Base-by-base conservation (phyloP, 2,329 filamentous ascomycete species). In the Aspergillus terreus region DNA sequence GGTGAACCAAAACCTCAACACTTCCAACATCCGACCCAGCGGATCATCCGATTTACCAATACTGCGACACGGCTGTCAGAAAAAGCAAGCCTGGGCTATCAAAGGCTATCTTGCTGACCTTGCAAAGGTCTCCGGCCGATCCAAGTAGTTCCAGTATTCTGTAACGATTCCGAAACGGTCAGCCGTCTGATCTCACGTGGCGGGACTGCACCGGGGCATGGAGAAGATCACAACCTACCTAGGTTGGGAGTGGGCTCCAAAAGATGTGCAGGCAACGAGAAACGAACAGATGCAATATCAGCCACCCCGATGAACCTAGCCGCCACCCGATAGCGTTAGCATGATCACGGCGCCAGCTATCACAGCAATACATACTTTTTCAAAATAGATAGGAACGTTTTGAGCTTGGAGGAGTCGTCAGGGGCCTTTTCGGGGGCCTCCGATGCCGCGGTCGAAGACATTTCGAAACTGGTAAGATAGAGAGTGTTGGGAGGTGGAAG, bases 131-230 rank as follows among this genome's bases (percentile, higher is more conserved):
- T 95, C 95, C 19, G 92, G 92, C 62, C 91, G 84, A 73, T 99
- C 94, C 69, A 99, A 80, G 67, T 99, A 99, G 66, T 95, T 95
- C 94, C 94, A 99, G 76, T 97, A 99, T 77, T 99, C 94, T 84
- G 63, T 33, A 27, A 44, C 35, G 10, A 11, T 40, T 14, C 36
- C 33, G 12, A 7, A 14, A 33, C 15, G 25, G 52, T 66, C 56
- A 65, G 57, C 46, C 32, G 30, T 53, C 30, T 44, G 23, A 32
- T 48, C 50, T 11, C 11, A 32, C 14, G 9, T 17, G n/a, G 17
- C 15, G 15, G 15, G 32, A 14, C 12, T 7, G 35, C 2, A 38
- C 25, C 36, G 30, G 12, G 4, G 36, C 19, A 23, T 14, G 14
- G 11, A 27, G 9, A 30, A 30, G 14, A 32, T 15, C 4, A 10